A percentile compares a stretch with the other conserved stretches of the same genome.
These are phyloP conservation scores for Atkinsonella texensis DNA, from an alignment of 2,329 filamentous ascomycete genomes.

Conservation along the genomic window DNA sequence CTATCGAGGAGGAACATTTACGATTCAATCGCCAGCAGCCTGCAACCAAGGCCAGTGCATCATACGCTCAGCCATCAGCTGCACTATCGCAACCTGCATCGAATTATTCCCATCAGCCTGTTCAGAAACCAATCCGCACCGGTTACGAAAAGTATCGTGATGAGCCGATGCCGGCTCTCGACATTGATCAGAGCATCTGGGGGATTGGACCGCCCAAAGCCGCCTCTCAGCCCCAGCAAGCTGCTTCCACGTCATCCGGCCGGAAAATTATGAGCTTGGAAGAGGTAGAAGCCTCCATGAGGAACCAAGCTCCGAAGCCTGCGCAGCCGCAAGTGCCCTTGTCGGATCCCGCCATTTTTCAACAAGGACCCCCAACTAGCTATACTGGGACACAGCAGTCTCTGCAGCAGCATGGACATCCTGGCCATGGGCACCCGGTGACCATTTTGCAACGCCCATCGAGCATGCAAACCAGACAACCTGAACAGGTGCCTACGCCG, in stretches of 20 bases:
- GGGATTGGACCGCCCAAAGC: conserved; percentile 52
- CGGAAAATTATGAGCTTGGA: conserved; percentile 91
- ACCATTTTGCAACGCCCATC: conserved; percentile 44
- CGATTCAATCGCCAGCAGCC: conserved; percentile 69
- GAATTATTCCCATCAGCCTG: conserved; percentile 26
- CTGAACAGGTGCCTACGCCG: conserved; percentile 15
- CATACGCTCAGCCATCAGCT: conserved; percentile 20
- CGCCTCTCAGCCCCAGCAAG: conserved; percentile 18
- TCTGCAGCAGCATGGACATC: conserved; percentile 13
- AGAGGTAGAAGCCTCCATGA: conserved; percentile 91
- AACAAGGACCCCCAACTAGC: conserved; percentile 14
- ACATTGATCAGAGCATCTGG: conserved; percentile 91
- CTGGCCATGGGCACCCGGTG: conserved; percentile 35
- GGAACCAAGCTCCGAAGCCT: conserved; percentile 46
- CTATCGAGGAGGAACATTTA: conserved; percentile 82
- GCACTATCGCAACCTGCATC: conserved; percentile 17
- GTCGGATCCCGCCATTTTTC: conserved; percentile 19
- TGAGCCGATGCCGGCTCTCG: conserved; percentile 76
- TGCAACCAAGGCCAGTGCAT: conserved; percentile 24
- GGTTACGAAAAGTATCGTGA: conserved; percentile 90
- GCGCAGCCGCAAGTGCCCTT: conserved; percentile 21
- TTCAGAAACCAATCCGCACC: conserved; percentile 53
- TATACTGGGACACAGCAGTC: conserved; percentile 12
- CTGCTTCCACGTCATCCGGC: conserved; percentile 19
- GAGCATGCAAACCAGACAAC: conserved; percentile 19